These are phyloP conservation scores for Ophiostoma angusticollis DNA, from an alignment of 2,329 filamentous ascomycete species.

Conservation along the genomic window DNA sequence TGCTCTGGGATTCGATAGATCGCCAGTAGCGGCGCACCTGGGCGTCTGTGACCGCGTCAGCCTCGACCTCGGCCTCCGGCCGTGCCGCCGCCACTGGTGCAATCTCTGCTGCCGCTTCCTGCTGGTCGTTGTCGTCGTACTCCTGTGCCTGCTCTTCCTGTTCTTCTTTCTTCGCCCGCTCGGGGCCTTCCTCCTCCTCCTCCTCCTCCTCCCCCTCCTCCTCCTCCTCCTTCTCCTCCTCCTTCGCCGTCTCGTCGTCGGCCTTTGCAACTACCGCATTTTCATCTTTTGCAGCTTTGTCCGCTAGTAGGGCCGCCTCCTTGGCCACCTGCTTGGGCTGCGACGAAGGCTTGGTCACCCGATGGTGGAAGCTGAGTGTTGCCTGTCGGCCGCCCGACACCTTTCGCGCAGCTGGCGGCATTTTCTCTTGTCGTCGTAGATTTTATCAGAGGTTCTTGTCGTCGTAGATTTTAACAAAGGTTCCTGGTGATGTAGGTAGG, in stretches of 20 bases:
- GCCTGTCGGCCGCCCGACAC: slow-evolving; percentile 38
- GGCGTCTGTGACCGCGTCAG: slow-evolving; percentile 50
- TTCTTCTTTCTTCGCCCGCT: too few species aligned
- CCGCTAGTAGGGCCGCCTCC: slow-evolving; percentile 23
- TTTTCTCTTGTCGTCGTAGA: neutral
- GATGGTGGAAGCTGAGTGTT: slow-evolving; percentile 45
- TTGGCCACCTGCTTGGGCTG: slow-evolving; percentile 33
- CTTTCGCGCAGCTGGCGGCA: slow-evolving; percentile 38
- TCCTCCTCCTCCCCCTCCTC: slow-evolving; percentile 2
- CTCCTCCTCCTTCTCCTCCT: neutral
- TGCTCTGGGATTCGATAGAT: slow-evolving; percentile 53
- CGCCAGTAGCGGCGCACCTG: slow-evolving; percentile 71
- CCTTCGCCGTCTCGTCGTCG: neutral
- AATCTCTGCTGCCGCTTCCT: neutral
- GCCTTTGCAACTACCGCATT: slow-evolving; percentile 8
- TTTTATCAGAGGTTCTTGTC: neutral
- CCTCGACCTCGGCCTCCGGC: slow-evolving; percentile 33
- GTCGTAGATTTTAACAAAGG: neutral
- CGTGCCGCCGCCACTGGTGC: neutral
- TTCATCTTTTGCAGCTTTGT: slow-evolving; percentile 13
- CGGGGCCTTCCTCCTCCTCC: slow-evolving; percentile 17
- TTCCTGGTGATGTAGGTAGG: too few species aligned
- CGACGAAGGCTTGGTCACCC: slow-evolving; percentile 38
- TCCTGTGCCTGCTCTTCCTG: slow-evolving; percentile 18
- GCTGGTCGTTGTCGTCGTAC: slow-evolving; percentile 20